Conservation (phyloP, 139 green algal species). For the Coelastrella sp. region DNA sequence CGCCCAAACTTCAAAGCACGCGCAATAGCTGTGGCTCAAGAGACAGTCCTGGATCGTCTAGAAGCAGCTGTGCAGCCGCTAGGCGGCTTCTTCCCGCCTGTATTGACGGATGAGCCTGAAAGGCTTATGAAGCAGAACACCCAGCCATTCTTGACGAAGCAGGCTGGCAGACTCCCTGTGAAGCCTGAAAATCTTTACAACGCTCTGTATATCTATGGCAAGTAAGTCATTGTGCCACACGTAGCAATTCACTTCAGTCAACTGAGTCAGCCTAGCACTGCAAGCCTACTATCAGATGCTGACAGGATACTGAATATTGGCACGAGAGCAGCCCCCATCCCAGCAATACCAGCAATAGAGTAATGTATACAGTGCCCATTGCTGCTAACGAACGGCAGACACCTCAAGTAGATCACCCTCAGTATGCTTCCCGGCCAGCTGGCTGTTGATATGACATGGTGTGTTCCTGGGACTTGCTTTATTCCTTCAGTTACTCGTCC, state of each 20-base stretch:
- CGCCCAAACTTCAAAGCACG: neutral
- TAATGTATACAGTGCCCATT: too few relatives aligned
- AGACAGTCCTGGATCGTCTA: neutral
- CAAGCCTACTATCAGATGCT: neutral
- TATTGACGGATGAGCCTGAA: constrained; percentile 24
- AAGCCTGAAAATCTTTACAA: constrained; percentile 25
- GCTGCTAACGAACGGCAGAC: too few relatives aligned
- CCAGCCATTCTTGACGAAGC: constrained; percentile 38
- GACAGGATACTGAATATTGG: neutral
- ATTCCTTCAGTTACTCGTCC: constrained; percentile 23
- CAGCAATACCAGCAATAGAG: too few relatives aligned
- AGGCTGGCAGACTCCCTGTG: constrained; percentile 31
- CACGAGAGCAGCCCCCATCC: too few relatives aligned
- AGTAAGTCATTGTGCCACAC: neutral
- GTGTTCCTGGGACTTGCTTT: neutral
- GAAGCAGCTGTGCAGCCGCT: neutral
- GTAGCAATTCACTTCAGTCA: neutral
- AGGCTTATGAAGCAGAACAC: constrained; percentile 16
- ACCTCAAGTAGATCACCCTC: too few relatives aligned
- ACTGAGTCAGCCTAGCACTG: neutral
- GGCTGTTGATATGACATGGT: too few relatives aligned
- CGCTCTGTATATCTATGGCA: constrained; percentile 44
- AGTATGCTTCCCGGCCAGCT: too few relatives aligned
- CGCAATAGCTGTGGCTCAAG: neutral
- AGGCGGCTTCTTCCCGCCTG: constrained; percentile 33